Percentiles rank a stretch among this genome's conserved stretches.
Conservation (phyloP, 495 filamentous ascomycete genomes). For the Staphylotrichum longicolle region DNA sequence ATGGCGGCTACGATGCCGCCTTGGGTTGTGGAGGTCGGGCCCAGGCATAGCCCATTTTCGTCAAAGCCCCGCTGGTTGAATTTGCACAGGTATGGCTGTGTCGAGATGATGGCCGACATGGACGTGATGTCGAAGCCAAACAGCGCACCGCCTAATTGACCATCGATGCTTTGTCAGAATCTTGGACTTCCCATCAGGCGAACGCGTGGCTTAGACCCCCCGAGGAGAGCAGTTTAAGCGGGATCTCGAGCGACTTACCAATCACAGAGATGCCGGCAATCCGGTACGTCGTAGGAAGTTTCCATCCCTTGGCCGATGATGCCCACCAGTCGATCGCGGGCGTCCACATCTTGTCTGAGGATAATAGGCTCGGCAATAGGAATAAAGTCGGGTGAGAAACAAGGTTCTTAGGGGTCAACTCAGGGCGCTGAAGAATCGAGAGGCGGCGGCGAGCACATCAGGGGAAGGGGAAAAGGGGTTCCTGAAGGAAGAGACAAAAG, state of each 20-base stretch:
- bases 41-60: conserved; percentile 43
- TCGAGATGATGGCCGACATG: conserved; percentile 72
- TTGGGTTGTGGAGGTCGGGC: conserved; percentile 48
- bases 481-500: no score
- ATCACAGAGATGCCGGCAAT: conserved; percentile 74
- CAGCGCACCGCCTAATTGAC: conserved; percentile 61
- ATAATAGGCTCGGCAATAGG: no score
- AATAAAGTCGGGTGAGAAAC: no score
- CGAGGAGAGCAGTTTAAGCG: background rate
- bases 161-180: background rate
- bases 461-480: no score
- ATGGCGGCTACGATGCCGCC: conserved; percentile 68
- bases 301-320: background rate
- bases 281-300: conserved; percentile 67
- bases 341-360: no score
- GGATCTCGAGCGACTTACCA: conserved; percentile 30
- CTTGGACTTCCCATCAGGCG: background rate
- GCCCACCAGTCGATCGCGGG: no score
- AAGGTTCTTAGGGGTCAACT: no score
- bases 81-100: conserved; percentile 61
- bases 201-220: background rate
- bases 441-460: no score
- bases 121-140: conserved; percentile 77
- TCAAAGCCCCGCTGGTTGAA: conserved; percentile 53
- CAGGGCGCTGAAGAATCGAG: no score